Conservation (phyloP, 2,329 filamentous ascomycete genomes). For the Sarocladium oryzae region DNA sequence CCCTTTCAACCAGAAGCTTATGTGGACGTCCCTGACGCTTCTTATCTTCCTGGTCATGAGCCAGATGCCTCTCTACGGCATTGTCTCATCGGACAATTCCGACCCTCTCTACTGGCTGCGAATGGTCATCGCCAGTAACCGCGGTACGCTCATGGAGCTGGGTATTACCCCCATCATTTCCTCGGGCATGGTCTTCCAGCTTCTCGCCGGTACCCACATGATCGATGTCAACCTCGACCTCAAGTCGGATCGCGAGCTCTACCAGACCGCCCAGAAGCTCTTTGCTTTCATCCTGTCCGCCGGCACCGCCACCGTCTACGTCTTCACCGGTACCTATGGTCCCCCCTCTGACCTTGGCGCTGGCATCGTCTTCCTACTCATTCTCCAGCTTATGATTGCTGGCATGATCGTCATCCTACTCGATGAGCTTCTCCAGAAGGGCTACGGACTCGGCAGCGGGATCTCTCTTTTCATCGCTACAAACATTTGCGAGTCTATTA, state of each 20-base stretch:
- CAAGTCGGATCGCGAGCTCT: constrained; percentile 98
- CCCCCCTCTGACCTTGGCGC: constrained; percentile 94
- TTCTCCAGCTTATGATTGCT: constrained; percentile 95
- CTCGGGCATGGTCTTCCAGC: constrained; percentile 99
- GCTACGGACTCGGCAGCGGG: constrained; percentile 95
- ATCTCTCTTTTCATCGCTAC: constrained; percentile 99
- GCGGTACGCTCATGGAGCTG: constrained; percentile 91
- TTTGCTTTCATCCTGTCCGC: constrained; percentile 97
- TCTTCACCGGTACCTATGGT: constrained; percentile 96
- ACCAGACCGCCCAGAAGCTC: constrained; percentile 99
- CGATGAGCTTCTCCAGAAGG: constrained; percentile 98
- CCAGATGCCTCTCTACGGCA: constrained; percentile 98
- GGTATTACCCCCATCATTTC: constrained; percentile 99
- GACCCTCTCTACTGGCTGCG: constrained; percentile 99
- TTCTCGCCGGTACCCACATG: constrained; percentile 97
- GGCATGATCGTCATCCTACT: constrained; percentile 98
- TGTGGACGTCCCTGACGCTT: constrained; percentile 91
- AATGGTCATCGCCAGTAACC: constrained; percentile 99
- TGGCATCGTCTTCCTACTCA: constrained; percentile 95
- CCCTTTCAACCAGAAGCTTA: constrained; percentile 96
- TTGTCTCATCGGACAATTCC: constrained; percentile 96
- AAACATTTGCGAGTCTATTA: constrained; percentile 99
- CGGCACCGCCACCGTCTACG: constrained; percentile 95
- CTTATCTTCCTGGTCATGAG: constrained; percentile 99
- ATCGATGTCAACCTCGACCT: constrained; percentile 99